phyloP scores from a whole-genome alignment of 2,329 filamentous ascomycete species.

The Monosporascus sp. region DNA sequence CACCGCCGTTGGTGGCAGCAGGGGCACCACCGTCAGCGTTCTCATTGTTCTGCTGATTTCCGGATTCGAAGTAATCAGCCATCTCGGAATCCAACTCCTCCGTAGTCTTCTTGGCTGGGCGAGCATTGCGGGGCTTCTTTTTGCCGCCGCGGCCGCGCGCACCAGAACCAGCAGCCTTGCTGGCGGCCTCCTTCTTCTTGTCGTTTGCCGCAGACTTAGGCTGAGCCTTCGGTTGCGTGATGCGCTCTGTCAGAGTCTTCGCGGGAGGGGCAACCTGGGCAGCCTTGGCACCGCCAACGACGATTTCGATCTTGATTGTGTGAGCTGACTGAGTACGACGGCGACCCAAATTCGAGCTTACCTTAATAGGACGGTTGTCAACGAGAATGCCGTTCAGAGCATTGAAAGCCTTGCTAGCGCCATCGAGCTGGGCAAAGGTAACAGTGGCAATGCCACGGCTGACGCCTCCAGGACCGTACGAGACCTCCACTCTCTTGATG shows the following conservation, averaged over 20 bases:
- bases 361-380: constrained; percentile 87
- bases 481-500: constrained; percentile 86
- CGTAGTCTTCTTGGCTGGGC: constrained; percentile 77
- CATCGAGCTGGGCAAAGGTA: constrained; percentile 73
- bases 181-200: constrained; percentile 55
- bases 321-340: constrained; percentile 14
- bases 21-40: constrained; percentile 41
- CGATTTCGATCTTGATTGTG: constrained; percentile 70
- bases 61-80: constrained; percentile 79
- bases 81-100: constrained; percentile 97
- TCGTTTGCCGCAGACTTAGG: constrained; percentile 75
- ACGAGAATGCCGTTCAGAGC: constrained; percentile 85
- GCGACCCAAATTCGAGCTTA: constrained; percentile 33
- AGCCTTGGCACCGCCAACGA: constrained; percentile 71
- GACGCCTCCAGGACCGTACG: constrained; percentile 85
- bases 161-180: constrained; percentile 37
- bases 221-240: constrained; percentile 67
- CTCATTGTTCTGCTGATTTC: constrained; percentile 34
- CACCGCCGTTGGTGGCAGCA: constrained; percentile 43
- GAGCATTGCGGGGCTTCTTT: constrained; percentile 52
- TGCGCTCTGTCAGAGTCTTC: constrained; percentile 75
- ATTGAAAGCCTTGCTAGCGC: constrained; percentile 77
- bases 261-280: constrained; percentile 60
- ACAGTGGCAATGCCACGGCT: constrained; percentile 92
- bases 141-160: constrained; percentile 43